Evolutionary conservation across 495 filamentous ascomycete genomes (phyloP), one percentile per base, ranked within the genome.

Genomic region (Evansstolkia leycettana): DNA sequence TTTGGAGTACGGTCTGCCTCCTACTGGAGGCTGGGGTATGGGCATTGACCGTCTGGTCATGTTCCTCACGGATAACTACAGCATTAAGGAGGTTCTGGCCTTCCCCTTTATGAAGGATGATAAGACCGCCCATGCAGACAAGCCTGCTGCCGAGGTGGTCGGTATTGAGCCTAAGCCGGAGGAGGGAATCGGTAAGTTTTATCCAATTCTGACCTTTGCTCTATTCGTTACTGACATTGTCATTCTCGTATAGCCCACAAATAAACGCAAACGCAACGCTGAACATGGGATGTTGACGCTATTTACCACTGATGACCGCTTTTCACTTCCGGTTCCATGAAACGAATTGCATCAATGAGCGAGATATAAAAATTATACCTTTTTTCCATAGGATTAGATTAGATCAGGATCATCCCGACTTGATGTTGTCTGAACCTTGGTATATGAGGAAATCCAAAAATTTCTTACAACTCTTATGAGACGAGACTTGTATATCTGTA

Each of bases 41-140:
- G 90, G 92, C 42, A 94, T 98, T 49, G 90, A 98, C 63, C 82
- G 87, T 41, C 55, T 95, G 51, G 82, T 89, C 49, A 96, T 96
- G 90, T 95, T 96, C 71, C 65, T 96, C 48, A 95, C 92, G 31
- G 73, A 96, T 61, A 80, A 93, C 57, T 94, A 95, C 68, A 73
- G 63, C 36, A 96, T 96, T 61, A 90, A 92, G 67, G 90, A 98
- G 63, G 90, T 96, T 3, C 65, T 98, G 33, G 76, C 90, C 9
- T 96, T 98, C 74, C 92, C 78, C 12, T 75, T 83, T 48, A 84
- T 85, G 80, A 83, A 81, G 67, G 76, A 82, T 26, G 75, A 80
- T 36, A 61, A 66, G 47, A 60, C 59, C 24, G 54, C 57, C 2
- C 35, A 49, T 14, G 57, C 62, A 28, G 59, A 54, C 50, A 75